Percentiles rank a stretch among this genome's conserved stretches.
Evolutionary conservation across 2,329 filamentous ascomycete genomes (phyloP).

Genomic region (Bisporella sp.): DNA sequence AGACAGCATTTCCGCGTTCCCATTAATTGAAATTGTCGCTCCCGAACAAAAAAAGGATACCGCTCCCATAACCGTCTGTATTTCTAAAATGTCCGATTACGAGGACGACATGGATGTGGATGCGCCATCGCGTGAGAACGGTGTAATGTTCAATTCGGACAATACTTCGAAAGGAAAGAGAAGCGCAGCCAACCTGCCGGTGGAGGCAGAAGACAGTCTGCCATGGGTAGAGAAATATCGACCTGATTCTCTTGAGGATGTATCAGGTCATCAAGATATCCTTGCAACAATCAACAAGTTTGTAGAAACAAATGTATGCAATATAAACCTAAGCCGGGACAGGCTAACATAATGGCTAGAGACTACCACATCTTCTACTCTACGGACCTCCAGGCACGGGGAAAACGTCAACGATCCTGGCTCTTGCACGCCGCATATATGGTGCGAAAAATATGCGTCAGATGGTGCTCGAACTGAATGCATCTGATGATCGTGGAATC

Average conservation of each 20-base stretch:
- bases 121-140: slow-evolving; percentile 41
- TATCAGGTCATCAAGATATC: slow-evolving; percentile 95
- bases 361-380: slow-evolving; percentile 88
- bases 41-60: too few species aligned
- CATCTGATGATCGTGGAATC: slow-evolving; percentile 94
- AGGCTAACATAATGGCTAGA: slow-evolving; percentile 32
- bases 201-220: slow-evolving; percentile 87
- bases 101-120: slow-evolving; percentile 67
- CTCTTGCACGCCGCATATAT: slow-evolving; percentile 88
- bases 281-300: slow-evolving; percentile 97
- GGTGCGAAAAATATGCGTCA: slow-evolving; percentile 88
- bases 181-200: slow-evolving; percentile 83
- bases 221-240: slow-evolving; percentile 99
- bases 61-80: not conserved
- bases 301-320: slow-evolving; percentile 72
- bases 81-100: slow-evolving; percentile 42
- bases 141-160: slow-evolving; percentile 66
- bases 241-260: slow-evolving; percentile 80
- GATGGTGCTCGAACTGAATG: slow-evolving; percentile 97
- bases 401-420: slow-evolving; percentile 94
- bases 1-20: too few species aligned
- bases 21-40: too few species aligned
- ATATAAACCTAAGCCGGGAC: not conserved
- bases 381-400: slow-evolving; percentile 96
- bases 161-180: slow-evolving; percentile 80